These are phyloP conservation scores for Lentinula raphanica DNA, from an alignment of 768 basidiomycete genomes.

Conservation along the genomic window DNA sequence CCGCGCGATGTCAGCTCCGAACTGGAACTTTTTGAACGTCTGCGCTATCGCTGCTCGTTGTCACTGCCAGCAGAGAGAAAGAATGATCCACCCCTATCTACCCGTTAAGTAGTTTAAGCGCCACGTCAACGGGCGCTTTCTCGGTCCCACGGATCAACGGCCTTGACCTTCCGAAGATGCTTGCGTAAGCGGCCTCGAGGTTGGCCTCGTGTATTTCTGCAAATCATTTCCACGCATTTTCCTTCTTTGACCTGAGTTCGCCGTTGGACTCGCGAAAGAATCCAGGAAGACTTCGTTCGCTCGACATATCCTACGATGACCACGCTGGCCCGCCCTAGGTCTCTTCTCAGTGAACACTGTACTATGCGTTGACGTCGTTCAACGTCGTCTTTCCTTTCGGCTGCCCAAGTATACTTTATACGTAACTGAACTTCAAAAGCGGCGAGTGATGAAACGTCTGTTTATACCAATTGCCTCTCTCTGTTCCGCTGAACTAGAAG, in stretches of 20 bases:
- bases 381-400: background rate
- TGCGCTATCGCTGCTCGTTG: no score
- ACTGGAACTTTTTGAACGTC: no score
- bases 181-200: background rate
- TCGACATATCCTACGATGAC: background rate
- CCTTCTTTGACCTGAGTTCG: background rate
- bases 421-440: no score
- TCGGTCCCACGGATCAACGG: background rate
- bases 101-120: constrained; percentile 14
- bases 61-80: no score
- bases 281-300: background rate
- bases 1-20: no score
- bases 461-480: background rate
- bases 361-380: background rate
- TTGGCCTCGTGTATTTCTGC: constrained; percentile 6
- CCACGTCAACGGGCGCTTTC: background rate
- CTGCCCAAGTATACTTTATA: background rate
- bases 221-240: background rate
- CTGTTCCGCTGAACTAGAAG: constrained; percentile 1
- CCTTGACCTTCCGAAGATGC: background rate
- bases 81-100: constrained; percentile 22
- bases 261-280: constrained; percentile 3
- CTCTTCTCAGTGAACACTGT: background rate
- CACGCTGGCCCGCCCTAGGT: background rate
- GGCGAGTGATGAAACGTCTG: no score